A percentile compares a stretch with the other conserved stretches of the same genome.
Conservation (phyloP, 805 yeast species). For the Candida arabinofermentans region DNA sequence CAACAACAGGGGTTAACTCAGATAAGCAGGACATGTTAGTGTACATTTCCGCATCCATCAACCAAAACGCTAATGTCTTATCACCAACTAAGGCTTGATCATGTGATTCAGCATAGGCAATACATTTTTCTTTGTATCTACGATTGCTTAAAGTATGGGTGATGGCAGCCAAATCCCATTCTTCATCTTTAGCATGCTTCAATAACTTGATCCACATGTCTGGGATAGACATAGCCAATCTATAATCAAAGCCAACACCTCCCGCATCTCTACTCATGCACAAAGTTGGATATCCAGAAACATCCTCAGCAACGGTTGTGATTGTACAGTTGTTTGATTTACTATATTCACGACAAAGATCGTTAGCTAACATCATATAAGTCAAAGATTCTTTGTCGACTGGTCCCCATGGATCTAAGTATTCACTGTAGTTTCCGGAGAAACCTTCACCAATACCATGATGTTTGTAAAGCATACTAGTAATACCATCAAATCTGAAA, state of each 20-base stretch:
- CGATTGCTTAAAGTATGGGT: constrained; percentile 82
- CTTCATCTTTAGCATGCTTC: constrained; percentile 80
- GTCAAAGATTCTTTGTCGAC: constrained; percentile 87
- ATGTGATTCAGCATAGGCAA: constrained; percentile 91
- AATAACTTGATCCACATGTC: constrained; percentile 98
- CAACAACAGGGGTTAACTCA: constrained; percentile 71
- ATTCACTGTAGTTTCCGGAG: constrained; percentile 90
- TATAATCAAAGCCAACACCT: constrained; percentile 91
- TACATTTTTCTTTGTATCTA: constrained; percentile 82
- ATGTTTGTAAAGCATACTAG: constrained; percentile 85
- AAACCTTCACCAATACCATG: constrained; percentile 91
- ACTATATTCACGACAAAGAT: constrained; percentile 55
- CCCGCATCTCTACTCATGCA: constrained; percentile 72
- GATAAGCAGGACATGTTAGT: constrained; percentile 84
- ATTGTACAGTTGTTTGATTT: constrained; percentile 28
- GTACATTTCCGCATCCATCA: constrained; percentile 98
- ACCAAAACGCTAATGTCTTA: constrained; percentile 94
- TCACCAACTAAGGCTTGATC: constrained; percentile 98
- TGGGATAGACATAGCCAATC: constrained; percentile 95
- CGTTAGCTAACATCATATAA: constrained; percentile 89
- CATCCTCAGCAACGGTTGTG: constrained; percentile 92
- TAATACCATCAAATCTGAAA: constrained; percentile 94
- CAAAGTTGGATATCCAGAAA: constrained; percentile 94
- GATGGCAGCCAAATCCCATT: constrained; percentile 85
- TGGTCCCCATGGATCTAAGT: constrained; percentile 64